Evolutionary conservation across 2,329 filamentous ascomycete species (phyloP).

Genomic region (Incumbomyces lentus): DNA sequence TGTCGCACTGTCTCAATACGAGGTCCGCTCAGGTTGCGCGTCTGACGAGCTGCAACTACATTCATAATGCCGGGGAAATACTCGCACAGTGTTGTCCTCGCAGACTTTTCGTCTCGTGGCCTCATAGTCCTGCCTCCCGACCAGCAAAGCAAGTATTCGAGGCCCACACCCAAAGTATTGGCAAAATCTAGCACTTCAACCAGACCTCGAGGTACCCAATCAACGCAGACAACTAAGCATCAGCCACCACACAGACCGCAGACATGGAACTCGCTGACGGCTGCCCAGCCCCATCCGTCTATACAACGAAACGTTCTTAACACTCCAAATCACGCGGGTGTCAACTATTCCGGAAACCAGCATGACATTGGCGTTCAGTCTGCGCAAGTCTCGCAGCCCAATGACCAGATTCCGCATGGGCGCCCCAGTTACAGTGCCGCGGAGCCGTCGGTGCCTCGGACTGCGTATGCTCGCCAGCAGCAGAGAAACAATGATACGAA

Average conservation of each 20-base stretch:
- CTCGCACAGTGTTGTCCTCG: conserved; percentile 19
- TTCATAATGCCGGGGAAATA: conserved; percentile 19
- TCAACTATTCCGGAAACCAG: neutral
- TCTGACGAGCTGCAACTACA: neutral
- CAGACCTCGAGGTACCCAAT: neutral
- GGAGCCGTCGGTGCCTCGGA: neutral
- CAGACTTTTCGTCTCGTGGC: conserved; percentile 15
- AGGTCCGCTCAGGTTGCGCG: neutral
- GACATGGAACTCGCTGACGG: neutral
- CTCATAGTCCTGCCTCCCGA: conserved; percentile 11
- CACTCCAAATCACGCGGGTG: neutral
- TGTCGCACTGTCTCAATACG: neutral
- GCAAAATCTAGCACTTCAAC: neutral
- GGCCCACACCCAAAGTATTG: conserved; percentile 15
- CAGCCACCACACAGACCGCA: too few relatives aligned
- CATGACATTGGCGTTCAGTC: neutral
- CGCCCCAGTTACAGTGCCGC: neutral
- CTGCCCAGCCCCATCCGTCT: neutral
- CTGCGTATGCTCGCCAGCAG: neutral
- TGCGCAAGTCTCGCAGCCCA: neutral
- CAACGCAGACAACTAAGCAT: neutral
- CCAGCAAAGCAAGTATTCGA: conserved; percentile 8
- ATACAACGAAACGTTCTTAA: neutral
- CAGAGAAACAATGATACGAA: neutral
- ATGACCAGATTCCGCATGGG: neutral